phyloP scores from a whole-genome alignment of 768 basidiomycete genomes.

The Mycena metata region DNA sequence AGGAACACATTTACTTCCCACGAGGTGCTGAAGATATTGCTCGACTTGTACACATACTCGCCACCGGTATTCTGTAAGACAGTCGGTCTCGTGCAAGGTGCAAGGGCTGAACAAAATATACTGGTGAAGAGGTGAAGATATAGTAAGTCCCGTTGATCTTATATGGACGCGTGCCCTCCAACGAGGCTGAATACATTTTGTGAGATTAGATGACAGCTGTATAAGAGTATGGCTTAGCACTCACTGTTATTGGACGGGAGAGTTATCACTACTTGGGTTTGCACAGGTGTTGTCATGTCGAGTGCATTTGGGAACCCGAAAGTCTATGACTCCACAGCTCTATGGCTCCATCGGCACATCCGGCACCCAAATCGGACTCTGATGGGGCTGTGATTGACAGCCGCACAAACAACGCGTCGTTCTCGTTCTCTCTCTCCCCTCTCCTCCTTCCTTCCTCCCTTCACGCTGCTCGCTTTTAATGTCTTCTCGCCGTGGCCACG shows the following conservation, averaged over 20 bases:
- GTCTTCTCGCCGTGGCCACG: too few relatives aligned
- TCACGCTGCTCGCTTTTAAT: too few relatives aligned
- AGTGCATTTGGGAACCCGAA: too few relatives aligned
- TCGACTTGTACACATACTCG: neutral
- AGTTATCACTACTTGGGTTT: conserved; percentile 29
- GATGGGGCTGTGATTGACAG: too few relatives aligned
- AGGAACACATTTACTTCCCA: conserved; percentile 12
- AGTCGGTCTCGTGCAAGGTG: neutral
- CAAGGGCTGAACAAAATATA: neutral
- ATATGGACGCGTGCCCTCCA: conserved; percentile 38
- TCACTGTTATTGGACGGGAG: conserved; percentile 16
- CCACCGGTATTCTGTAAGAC: neutral
- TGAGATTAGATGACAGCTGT: neutral
- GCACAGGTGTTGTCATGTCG: conserved; percentile 26
- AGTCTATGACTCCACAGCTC: too few relatives aligned
- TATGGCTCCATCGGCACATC: too few relatives aligned
- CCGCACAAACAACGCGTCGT: too few relatives aligned
- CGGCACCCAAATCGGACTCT: too few relatives aligned
- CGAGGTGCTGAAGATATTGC: conserved; percentile 11
- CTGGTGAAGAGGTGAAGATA: conserved; percentile 37
- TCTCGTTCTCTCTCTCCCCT: too few relatives aligned
- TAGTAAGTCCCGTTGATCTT: conserved; percentile 38
- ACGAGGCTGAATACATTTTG: conserved; percentile 7
- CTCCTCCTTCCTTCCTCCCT: too few relatives aligned
- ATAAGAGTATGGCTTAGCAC: conserved; percentile 2